These are phyloP conservation scores for Solanum boliviense DNA, from an alignment of 257 asterid genomes.

Conservation along the genomic window DNA sequence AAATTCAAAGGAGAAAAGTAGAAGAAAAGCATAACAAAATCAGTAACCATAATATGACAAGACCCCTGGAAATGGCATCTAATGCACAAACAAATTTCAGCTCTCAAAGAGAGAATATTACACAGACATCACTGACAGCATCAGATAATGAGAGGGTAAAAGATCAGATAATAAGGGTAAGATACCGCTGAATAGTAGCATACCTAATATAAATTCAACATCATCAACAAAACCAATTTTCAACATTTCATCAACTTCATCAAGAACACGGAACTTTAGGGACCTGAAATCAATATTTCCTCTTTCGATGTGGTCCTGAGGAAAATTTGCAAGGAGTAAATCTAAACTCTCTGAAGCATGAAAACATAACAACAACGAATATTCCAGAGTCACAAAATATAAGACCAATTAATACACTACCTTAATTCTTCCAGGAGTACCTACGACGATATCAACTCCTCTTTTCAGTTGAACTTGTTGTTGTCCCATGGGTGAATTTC, in stretches of 20 bases:
- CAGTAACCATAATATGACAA: neutral
- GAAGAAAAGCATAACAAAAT: neutral
- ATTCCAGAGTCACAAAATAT: neutral
- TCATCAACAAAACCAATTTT: constrained; percentile 99
- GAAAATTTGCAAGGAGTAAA: neutral
- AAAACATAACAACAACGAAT: neutral
- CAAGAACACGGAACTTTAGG: constrained; percentile 85
- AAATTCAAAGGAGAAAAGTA: neutral
- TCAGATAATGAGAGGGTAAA: neutral
- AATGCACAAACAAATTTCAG: neutral
- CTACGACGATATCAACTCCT: constrained; percentile 84
- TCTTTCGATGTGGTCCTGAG: constrained; percentile 79
- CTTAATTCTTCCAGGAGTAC: constrained; percentile 96
- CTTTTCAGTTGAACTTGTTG: constrained; percentile 51
- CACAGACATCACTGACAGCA: neutral
- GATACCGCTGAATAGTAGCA: neutral
- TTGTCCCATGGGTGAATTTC: constrained; percentile 63
- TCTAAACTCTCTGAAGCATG: neutral
- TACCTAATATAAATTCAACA: constrained; percentile 93
- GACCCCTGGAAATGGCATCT: neutral
- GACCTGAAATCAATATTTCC: constrained; percentile 70
- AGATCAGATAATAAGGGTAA: neutral
- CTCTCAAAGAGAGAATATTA: neutral
- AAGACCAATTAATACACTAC: constrained; percentile 12
- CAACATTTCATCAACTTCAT: constrained; percentile 99